A percentile compares a stretch with the other conserved stretches of the same genome.
Evolutionary conservation across 2,329 filamentous ascomycete genomes (phyloP).

Genomic region (Epichloe sp.): DNA sequence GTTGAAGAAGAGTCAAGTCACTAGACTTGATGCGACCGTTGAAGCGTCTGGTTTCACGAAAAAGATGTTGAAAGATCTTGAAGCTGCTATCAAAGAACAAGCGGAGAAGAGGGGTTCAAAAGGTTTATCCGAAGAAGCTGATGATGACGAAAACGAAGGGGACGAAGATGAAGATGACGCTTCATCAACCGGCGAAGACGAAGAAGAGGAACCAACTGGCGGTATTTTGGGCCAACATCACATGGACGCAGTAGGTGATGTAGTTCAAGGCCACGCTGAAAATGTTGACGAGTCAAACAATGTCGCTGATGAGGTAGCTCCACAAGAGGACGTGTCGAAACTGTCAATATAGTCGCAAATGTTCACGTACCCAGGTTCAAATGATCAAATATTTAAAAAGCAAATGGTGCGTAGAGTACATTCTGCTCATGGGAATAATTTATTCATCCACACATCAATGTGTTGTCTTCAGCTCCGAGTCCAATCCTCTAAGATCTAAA

Average conservation of each 20-base stretch:
- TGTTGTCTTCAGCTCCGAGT: neutral
- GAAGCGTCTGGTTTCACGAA: slow-evolving; percentile 91
- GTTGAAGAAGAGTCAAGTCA: slow-evolving; percentile 49
- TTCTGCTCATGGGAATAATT: slow-evolving; percentile 5
- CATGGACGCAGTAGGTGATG: neutral
- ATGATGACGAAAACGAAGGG: slow-evolving; percentile 17
- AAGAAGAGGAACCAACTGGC: slow-evolving; percentile 2
- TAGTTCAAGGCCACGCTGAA: neutral
- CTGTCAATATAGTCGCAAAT: slow-evolving; percentile 14
- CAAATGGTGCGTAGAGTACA: neutral
- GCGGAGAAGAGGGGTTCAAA: slow-evolving; percentile 32
- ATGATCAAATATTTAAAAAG: neutral
- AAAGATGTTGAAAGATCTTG: slow-evolving; percentile 92
- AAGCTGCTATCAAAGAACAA: slow-evolving; percentile 77
- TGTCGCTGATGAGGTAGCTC: neutral
- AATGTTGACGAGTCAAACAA: neutral
- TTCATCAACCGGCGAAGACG: slow-evolving; percentile 1
- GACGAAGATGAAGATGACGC: slow-evolving; percentile 7
- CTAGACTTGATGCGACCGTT: slow-evolving; percentile 72
- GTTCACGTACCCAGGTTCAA: slow-evolving; percentile 10
- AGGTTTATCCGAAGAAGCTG: slow-evolving; percentile 12
- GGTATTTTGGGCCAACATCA: neutral
- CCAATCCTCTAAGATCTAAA: slow-evolving; percentile 18
- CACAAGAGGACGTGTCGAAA: slow-evolving; percentile 18
- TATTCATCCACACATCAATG: slow-evolving; percentile 10